A percentile compares a stretch with the other conserved stretches of the same genome.
phyloP scores from a whole-genome alignment of 148 eudicot species.

The Cornus suecica region DNA sequence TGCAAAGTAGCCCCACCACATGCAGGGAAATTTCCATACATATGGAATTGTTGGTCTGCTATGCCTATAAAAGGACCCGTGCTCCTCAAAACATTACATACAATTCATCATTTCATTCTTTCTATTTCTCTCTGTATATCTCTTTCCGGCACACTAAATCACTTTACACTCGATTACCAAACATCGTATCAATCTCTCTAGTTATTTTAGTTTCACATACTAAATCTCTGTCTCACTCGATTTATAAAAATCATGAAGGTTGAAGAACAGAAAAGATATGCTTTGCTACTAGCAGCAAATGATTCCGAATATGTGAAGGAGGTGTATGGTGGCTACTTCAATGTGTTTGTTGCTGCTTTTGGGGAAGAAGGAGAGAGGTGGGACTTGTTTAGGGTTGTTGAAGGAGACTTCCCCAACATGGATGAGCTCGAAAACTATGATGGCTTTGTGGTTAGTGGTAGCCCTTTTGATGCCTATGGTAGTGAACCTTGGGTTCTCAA shows the following conservation, averaged over 20 bases:
- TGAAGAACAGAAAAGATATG: conserved; percentile 29
- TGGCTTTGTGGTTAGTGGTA: conserved; percentile 59
- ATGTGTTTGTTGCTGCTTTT: conserved; percentile 44
- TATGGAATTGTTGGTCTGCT: not conserved
- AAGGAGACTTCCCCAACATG: conserved; percentile 41
- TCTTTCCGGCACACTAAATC: too few species aligned
- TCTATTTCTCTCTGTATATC: too few species aligned
- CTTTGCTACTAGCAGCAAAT: conserved; percentile 39
- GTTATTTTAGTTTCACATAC: too few species aligned
- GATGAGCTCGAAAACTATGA: conserved; percentile 39
- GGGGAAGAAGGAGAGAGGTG: conserved; percentile 56
- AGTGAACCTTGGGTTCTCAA: conserved; percentile 48
- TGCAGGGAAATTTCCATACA: not conserved
- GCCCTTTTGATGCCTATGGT: conserved; percentile 51
- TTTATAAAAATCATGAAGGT: conserved; percentile 11
- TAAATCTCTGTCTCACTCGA: not conserved
- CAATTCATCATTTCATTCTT: not conserved
- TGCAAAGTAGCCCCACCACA: not conserved
- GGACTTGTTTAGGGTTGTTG: conserved; percentile 52
- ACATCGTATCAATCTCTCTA: too few species aligned
- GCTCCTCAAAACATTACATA: not conserved
- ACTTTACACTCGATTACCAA: too few species aligned
- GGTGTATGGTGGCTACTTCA: conserved; percentile 48
- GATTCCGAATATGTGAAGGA: conserved; percentile 55
- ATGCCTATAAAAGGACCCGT: not conserved